Base-by-base conservation (phyloP, 1,284 basidiomycete genomes). In the Papiliotrema flavescens region DNA sequence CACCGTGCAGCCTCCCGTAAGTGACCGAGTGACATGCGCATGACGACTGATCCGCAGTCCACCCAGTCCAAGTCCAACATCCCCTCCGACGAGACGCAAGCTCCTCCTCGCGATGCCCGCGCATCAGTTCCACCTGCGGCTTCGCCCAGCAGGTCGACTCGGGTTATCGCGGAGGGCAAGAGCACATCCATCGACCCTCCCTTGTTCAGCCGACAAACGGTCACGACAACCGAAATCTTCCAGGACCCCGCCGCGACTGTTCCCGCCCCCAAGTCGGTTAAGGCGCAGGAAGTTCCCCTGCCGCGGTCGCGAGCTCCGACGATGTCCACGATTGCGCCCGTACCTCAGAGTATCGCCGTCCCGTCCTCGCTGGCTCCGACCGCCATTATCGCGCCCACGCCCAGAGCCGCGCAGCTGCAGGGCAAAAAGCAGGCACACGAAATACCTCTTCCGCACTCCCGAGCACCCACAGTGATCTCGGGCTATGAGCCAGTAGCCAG, bases 1-100 rank as follows among this genome's bases (percentile, higher is more conserved):
- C 44, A 71, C 53, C 9, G 51, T 71, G 19, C 69, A 71, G 54
- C 66, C 69, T 54, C 69, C 69, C 20, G 69, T 71, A 49, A 49
- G 69, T 42, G 39, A 14, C 49, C 35, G 11, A 22, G 36, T 22
- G 23, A 26, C 20, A 32, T 28, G 20, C 8, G n/a, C 15, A 23
- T 28, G 11, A 8, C 20, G 22, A 22, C 26, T 48, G n/a, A n/a
- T 35, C 37, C 24, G n/a, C 35, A 60, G 59, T 63, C 61, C 14
- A 51, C 52, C 9, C 43, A 49, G 8, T 50, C 53, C 15, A 54
- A 53, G 39, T 59, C 58, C 7, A 26, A 26, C 14, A 35, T 40
- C 11, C 19, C 48, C n/a, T 43, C 56, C 13, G 19, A 4, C 14
- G 19, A 39, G 28, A 39, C 47, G 6, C 17, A 20, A 19, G 3